Percentiles rank a stretch among this genome's conserved stretches.
phyloP scores from a whole-genome alignment of 139 green algal genomes.

The Auxenochlorella pyrenoidosa region DNA sequence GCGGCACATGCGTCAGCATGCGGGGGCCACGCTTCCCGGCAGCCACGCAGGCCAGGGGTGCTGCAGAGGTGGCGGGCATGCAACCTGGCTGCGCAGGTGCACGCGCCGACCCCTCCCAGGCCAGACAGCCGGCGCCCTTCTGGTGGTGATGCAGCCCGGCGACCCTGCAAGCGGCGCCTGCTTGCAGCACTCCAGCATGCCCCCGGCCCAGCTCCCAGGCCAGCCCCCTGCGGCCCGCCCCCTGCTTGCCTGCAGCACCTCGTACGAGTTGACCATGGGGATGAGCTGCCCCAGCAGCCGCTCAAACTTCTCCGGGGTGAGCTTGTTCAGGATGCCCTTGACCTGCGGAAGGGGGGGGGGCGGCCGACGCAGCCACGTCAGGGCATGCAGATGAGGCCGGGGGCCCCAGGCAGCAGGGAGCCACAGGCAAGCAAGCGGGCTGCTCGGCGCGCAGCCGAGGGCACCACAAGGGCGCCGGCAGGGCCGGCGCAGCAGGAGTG shows the following conservation, averaged over 20 bases:
- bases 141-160: constrained; percentile 44
- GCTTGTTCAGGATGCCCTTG: constrained; percentile 99
- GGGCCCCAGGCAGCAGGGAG: background rate
- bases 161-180: background rate
- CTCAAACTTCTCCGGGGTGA: constrained; percentile 99
- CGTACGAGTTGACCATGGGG: constrained; percentile 75
- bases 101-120: no score
- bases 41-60: no score
- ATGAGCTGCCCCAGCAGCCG: constrained; percentile 87
- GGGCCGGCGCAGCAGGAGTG: no score
- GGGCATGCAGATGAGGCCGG: no score
- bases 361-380: background rate
- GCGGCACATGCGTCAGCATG: background rate
- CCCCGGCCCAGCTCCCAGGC: background rate
- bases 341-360: constrained; percentile 46
- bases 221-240: background rate
- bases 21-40: no score
- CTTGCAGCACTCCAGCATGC: no score
- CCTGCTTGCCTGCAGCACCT: constrained; percentile 51
- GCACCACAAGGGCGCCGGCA: no score
- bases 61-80: no score
- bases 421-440: background rate
- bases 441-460: background rate
- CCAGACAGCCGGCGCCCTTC: no score
- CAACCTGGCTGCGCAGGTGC: no score